Evolutionary conservation across 2,329 filamentous ascomycete genomes (phyloP).

Genomic region (Aspergillus bombycis): DNA sequence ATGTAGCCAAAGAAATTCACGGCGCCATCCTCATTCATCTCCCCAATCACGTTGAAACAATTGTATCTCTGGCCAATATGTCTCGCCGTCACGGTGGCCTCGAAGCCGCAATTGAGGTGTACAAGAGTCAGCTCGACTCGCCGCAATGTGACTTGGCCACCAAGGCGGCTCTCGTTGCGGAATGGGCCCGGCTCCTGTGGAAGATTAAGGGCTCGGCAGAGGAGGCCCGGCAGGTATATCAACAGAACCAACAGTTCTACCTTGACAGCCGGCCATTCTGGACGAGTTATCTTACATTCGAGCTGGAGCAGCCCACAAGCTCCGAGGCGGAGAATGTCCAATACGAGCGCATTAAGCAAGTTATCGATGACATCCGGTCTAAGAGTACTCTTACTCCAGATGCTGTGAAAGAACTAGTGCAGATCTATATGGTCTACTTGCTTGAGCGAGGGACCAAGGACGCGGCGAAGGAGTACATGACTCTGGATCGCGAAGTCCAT

Average conservation of each 20-base stretch:
- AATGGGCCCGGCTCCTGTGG: conserved; percentile 87
- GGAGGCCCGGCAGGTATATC: conserved; percentile 81
- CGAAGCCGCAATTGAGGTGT: conserved; percentile 80
- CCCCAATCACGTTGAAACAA: conserved; percentile 83
- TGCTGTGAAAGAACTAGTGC: conserved; percentile 73
- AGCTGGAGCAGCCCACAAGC: conserved; percentile 77
- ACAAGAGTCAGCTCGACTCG: conserved; percentile 78
- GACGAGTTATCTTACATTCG: conserved; percentile 85
- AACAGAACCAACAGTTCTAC: conserved; percentile 81
- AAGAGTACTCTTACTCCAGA: conserved; percentile 71
- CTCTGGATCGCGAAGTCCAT: conserved; percentile 82
- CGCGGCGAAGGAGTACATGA: conserved; percentile 82
- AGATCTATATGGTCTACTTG: conserved; percentile 80
- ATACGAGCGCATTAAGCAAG: conserved; percentile 74
- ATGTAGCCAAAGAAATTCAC: conserved; percentile 83
- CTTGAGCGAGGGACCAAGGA: conserved; percentile 80
- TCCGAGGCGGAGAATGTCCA: conserved; percentile 66
- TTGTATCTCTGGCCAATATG: conserved; percentile 84
- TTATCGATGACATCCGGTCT: conserved; percentile 73
- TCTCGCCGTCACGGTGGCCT: conserved; percentile 81
- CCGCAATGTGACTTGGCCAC: conserved; percentile 73
- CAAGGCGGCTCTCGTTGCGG: conserved; percentile 83
- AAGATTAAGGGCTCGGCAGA: conserved; percentile 79
- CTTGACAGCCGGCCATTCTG: conserved; percentile 86
- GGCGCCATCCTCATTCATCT: conserved; percentile 74